These are phyloP conservation scores for Backusella parvicylindrica DNA, from an alignment of 192 early-diverging fungal species.

Conservation along the genomic window DNA sequence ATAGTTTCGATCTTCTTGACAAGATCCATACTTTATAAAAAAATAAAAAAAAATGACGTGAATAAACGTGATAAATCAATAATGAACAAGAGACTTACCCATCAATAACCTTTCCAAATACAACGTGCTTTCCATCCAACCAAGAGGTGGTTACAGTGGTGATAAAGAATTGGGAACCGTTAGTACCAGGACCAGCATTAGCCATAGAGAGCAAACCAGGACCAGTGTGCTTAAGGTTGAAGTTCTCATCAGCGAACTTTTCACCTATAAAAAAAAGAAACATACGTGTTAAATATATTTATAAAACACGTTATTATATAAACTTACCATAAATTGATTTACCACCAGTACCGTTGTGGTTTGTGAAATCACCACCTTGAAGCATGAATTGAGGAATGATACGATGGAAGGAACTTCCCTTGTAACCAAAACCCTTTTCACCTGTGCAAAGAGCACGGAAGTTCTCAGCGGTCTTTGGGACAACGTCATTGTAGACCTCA, in stretches of 20 bases:
- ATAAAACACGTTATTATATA: slow-evolving; percentile 19
- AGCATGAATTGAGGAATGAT: slow-evolving; percentile 77
- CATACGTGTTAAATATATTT: slow-evolving; percentile 23
- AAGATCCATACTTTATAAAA: slow-evolving; percentile 52
- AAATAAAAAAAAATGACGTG: not conserved
- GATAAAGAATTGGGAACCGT: slow-evolving; percentile 94
- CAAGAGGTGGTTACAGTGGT: slow-evolving; percentile 85
- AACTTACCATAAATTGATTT: slow-evolving; percentile 72
- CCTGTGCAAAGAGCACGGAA: slow-evolving; percentile 90
- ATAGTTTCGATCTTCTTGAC: slow-evolving; percentile 72
- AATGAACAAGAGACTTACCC: slow-evolving; percentile 31
- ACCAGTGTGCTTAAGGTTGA: slow-evolving; percentile 67
- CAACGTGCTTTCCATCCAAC: slow-evolving; percentile 89
- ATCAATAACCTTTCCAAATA: slow-evolving; percentile 87
- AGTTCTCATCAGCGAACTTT: slow-evolving; percentile 83
- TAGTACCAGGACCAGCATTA: slow-evolving; percentile 75
- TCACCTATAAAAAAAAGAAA: slow-evolving; percentile 45
- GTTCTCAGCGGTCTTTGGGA: slow-evolving; percentile 83
- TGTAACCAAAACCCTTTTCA: slow-evolving; percentile 78
- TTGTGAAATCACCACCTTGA: slow-evolving; percentile 77
- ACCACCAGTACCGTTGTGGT: slow-evolving; percentile 73
- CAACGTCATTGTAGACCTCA: slow-evolving; percentile 60
- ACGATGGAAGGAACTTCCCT: slow-evolving; percentile 67
- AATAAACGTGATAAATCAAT: slow-evolving; percentile 20
- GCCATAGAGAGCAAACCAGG: slow-evolving; percentile 73